These are phyloP conservation scores for Pilobolus umbonatus DNA, from an alignment of 192 early-diverging fungal genomes.

Conservation along the genomic window DNA sequence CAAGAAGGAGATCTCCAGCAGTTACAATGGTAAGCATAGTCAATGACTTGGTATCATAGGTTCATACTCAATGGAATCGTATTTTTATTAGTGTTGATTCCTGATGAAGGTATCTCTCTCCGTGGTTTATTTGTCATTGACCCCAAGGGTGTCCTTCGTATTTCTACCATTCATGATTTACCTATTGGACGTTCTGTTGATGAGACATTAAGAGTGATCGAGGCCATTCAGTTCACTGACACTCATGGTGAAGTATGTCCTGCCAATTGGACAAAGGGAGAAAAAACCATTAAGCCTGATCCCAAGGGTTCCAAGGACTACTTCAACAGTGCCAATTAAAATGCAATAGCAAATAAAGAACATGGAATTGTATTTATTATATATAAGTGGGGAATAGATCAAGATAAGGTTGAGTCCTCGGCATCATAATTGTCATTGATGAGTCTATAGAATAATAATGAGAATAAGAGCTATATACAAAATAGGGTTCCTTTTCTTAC, in stretches of 20 bases:
- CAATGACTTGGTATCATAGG: neutral
- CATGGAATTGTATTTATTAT: neutral
- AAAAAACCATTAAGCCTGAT: slow-evolving; percentile 68
- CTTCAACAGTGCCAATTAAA: slow-evolving; percentile 42
- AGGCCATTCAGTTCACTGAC: slow-evolving; percentile 58
- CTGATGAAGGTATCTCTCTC: slow-evolving; percentile 70
- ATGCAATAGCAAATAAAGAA: neutral
- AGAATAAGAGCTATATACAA: too few relatives aligned
- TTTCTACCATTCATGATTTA: slow-evolving; percentile 55
- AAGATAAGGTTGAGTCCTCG: slow-evolving; percentile 33
- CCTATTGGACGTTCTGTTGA: slow-evolving; percentile 60
- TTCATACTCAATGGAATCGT: neutral
- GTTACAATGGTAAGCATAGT: slow-evolving; percentile 61
- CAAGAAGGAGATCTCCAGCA: slow-evolving; percentile 80
- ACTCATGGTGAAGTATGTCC: slow-evolving; percentile 74
- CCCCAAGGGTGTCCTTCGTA: slow-evolving; percentile 56
- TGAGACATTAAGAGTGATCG: slow-evolving; percentile 57
- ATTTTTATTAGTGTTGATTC: slow-evolving; percentile 55
- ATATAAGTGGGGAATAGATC: neutral
- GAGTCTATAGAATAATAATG: too few relatives aligned
- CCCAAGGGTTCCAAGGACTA: slow-evolving; percentile 62
- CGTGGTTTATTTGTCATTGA: slow-evolving; percentile 60
- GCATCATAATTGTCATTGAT: slow-evolving; percentile 55
- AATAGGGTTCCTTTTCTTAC: too few relatives aligned
- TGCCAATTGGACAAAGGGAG: slow-evolving; percentile 79